These are phyloP conservation scores for Calonectria pseudoturangicola DNA, from an alignment of 2,329 filamentous ascomycete genomes.

Conservation along the genomic window DNA sequence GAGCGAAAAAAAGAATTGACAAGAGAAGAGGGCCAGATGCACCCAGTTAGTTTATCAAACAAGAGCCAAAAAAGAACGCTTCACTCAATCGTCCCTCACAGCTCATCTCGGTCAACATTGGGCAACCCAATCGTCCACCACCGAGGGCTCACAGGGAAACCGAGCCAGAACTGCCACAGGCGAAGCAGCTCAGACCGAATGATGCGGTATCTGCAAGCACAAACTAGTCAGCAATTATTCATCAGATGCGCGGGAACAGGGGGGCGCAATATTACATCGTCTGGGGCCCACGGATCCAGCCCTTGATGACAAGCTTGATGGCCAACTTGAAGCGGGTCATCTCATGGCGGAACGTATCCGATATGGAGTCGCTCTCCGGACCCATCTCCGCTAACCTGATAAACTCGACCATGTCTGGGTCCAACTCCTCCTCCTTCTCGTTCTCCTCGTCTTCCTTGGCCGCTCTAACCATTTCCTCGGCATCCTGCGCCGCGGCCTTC, in stretches of 20 bases:
- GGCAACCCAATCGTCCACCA: constrained; percentile 68
- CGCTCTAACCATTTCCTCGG: constrained; percentile 58
- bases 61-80: no score
- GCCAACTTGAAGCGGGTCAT: constrained; percentile 77
- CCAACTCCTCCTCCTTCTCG: constrained; percentile 62
- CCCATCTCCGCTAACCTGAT: constrained; percentile 58
- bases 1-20: neutral
- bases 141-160: constrained; percentile 70
- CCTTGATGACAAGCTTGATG: constrained; percentile 78
- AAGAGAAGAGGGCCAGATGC: neutral
- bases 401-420: constrained; percentile 63
- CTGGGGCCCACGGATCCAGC: constrained; percentile 82
- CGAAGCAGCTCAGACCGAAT: constrained; percentile 66
- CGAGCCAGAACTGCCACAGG: constrained; percentile 71
- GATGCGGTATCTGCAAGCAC: constrained; percentile 63
- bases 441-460: constrained; percentile 57
- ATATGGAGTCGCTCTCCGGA: constrained; percentile 59
- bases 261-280: constrained; percentile 77
- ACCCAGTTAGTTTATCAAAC: no score
- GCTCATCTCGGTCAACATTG: constrained; percentile 66
- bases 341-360: constrained; percentile 79
- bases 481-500: constrained; percentile 50
- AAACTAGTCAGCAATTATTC: constrained; percentile 9
- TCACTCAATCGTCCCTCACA: constrained; percentile 57
- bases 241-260: neutral